phyloP scores from a whole-genome alignment of 768 basidiomycete species.

The Punctularia strigosozonata region DNA sequence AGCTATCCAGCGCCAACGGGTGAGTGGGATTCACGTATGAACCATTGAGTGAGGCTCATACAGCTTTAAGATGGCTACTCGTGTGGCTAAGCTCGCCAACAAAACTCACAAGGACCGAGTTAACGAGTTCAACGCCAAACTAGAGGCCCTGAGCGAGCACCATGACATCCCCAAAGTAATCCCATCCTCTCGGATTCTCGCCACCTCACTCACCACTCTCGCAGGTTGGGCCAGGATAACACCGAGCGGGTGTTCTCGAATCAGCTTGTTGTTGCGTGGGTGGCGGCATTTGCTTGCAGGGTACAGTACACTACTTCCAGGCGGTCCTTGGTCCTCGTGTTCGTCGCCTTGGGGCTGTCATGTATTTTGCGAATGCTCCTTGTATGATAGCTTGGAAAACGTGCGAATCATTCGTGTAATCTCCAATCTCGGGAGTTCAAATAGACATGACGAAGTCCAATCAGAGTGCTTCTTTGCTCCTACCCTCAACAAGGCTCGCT shows the following conservation, averaged over 20 bases:
- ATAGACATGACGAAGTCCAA: too few species aligned
- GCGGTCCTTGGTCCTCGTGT: too few species aligned
- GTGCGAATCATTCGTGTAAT: too few species aligned
- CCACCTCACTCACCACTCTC: conserved; percentile 7
- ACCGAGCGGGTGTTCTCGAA: conserved; percentile 11
- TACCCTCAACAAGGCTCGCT: background rate
- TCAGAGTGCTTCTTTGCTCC: background rate
- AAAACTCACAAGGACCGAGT: conserved; percentile 94
- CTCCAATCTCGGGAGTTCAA: conserved; percentile 1
- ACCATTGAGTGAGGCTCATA: background rate
- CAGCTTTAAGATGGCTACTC: conserved; percentile 33
- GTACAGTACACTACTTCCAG: too few species aligned
- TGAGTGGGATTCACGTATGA: conserved; percentile 24
- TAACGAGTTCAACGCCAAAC: conserved; percentile 76
- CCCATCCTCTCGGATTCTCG: conserved; percentile 5
- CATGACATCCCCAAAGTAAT: conserved; percentile 87
- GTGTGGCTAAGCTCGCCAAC: conserved; percentile 65
- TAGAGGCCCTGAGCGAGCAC: conserved; percentile 84
- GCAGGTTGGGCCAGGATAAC: conserved; percentile 83
- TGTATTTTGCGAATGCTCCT: too few species aligned
- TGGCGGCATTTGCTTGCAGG: conserved; percentile 3
- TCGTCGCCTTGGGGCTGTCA: too few species aligned
- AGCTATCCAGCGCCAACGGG: conserved; percentile 72
- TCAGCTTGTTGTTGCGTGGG: background rate
- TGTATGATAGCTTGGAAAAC: too few species aligned